A percentile compares a stretch with the other conserved stretches of the same genome.
Conservation (phyloP, 139 green algal species). For the Protoeuglena noctilucae region DNA sequence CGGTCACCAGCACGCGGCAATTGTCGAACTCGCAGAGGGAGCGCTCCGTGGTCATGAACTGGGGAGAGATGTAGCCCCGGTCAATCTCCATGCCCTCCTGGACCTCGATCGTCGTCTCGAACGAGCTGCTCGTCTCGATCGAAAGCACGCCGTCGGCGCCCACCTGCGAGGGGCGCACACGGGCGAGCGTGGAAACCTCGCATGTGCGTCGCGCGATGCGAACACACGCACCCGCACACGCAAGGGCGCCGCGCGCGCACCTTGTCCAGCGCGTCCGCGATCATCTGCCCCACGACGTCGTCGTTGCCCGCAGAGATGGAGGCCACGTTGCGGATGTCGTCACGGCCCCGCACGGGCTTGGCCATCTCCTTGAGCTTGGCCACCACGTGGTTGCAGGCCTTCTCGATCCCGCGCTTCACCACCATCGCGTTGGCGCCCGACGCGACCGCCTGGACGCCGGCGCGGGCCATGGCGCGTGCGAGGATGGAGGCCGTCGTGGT, state of each 20-base stretch:
- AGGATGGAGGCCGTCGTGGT: constrained; percentile 93
- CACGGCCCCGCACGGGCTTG: constrained; percentile 61
- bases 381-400: constrained; percentile 70
- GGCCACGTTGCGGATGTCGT: constrained; percentile 77
- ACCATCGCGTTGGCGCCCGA: constrained; percentile 83
- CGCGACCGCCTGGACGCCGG: constrained; percentile 69
- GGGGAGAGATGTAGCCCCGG: constrained; percentile 89
- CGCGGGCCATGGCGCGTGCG: constrained; percentile 88
- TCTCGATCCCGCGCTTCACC: constrained; percentile 95
- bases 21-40: constrained; percentile 86
- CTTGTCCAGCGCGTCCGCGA: constrained; percentile 76
- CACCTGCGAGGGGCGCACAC: constrained; percentile 11
- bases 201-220: too few species aligned
- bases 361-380: constrained; percentile 64
- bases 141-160: constrained; percentile 79
- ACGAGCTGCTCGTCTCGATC: constrained; percentile 66
- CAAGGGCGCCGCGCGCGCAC: too few species aligned
- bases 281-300: constrained; percentile 57
- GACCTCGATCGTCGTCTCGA: constrained; percentile 72
- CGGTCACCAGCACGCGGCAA: constrained; percentile 76
- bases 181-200: background rate
- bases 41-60: constrained; percentile 84
- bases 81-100: constrained; percentile 96
- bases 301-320: constrained; percentile 73
- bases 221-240: too few species aligned